Evolutionary conservation across 257 asterid species (phyloP), one percentile per base, ranked within the genome.

Genomic region (Paulownia fortunei): DNA sequence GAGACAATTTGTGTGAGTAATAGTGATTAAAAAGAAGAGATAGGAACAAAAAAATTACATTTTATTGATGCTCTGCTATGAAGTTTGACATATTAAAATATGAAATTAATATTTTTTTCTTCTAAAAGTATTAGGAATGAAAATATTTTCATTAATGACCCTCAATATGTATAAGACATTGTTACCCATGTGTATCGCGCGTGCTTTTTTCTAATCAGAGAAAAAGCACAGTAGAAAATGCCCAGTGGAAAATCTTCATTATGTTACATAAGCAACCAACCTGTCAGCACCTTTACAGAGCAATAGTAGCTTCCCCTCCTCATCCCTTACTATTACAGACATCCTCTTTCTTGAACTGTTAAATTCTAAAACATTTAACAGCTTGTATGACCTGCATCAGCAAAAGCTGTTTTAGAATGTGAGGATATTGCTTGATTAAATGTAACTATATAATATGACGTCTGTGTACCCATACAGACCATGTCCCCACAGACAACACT

Each of bases 221-320:
- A 54, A 39, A 76, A 58, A 4, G 49, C 27, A 32, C 1, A 30
- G 6, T 24, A 34, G 12, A 39, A 18, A 51, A 15, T 36, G 51
- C 15, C 27, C 3, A 11, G 34, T 68, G 26, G 42, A 58, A 41
- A 58, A 46, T 24, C 69, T 49, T 44, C 78, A 51, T 23, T 30
- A 62, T 16, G 51, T 42, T 65, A 54, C 71, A 39, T 72, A 61
- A 46, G 51, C n/a, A 70, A 64, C 89, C 63, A 78, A 91, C 97
- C 94, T 91, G 88, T 91, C 97, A 62, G 94, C 94, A 64, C 97
- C 97, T 85, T 91, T 89, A 84, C 92, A 82, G 72, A 91, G 88
- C 73, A 89, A 82, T 60, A 86, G 79, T 62, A 91, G 79, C 82
- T 78, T 88, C 79, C 93, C 92, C 41, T 89, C 88, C 82, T 88